Percentiles rank a stretch among this genome's conserved stretches.
These are phyloP conservation scores for Wickerhamomyces tratensis DNA, from an alignment of 805 yeast genomes.

Conservation along the genomic window DNA sequence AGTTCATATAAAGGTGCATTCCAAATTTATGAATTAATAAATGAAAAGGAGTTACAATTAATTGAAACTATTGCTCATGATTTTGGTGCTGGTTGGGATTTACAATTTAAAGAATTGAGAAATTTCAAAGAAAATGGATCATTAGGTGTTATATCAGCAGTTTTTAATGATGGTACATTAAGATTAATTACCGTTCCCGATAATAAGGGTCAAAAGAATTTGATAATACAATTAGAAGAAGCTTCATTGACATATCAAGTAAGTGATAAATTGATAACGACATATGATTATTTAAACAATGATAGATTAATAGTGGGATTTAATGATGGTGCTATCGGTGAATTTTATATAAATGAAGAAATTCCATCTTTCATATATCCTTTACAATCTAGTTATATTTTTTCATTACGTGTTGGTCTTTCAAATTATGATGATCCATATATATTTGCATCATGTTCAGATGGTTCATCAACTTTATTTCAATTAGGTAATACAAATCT, in stretches of 20 bases:
- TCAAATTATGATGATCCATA: conserved; percentile 24
- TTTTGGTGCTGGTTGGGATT: conserved; percentile 35
- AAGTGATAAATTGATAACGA: conserved; percentile 27
- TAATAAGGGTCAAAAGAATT: conserved; percentile 5
- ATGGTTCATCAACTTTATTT: conserved; percentile 29
- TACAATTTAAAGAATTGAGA: conserved; percentile 27
- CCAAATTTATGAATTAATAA: conserved; percentile 33
- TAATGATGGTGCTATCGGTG: conserved; percentile 49
- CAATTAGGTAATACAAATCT: conserved; percentile 23
- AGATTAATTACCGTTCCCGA: conserved; percentile 32
- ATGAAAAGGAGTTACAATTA: conserved; percentile 18
- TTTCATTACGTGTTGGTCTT: conserved; percentile 23
- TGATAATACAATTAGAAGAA: conserved; percentile 10
- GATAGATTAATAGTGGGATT: conserved; percentile 45
- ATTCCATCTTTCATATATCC: conserved; percentile 29
- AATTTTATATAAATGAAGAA: conserved; percentile 30
- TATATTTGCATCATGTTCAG: conserved; percentile 28
- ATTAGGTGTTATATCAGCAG: conserved; percentile 39
- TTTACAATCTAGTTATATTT: conserved; percentile 27
- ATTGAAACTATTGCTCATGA: conserved; percentile 23
- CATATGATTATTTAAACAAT: conserved; percentile 36
- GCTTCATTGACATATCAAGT: conserved; percentile 19
- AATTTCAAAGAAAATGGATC: conserved; percentile 20
- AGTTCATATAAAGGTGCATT: conserved; percentile 28
- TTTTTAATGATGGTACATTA: conserved; percentile 48